A percentile compares a stretch with the other conserved stretches of the same genome.
These are phyloP conservation scores for Selenicereus undatus DNA, from an alignment of 148 eudicot genomes.

Conservation along the genomic window DNA sequence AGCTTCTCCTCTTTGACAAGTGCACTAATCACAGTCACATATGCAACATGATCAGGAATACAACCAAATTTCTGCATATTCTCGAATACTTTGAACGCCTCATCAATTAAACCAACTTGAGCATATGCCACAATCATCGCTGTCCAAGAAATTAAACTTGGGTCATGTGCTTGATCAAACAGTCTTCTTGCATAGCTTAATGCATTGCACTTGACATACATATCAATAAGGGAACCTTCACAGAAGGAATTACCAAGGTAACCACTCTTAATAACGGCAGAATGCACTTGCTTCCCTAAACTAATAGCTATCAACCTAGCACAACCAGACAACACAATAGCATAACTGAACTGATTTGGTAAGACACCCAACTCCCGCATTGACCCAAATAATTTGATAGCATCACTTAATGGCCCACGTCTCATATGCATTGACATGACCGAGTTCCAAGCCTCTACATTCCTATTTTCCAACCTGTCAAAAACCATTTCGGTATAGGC, in stretches of 20 bases:
- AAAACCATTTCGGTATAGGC: constrained; percentile 54
- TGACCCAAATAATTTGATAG: constrained; percentile 34
- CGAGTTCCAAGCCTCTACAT: constrained; percentile 73
- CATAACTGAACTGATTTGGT: constrained; percentile 67
- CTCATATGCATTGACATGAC: constrained; percentile 60
- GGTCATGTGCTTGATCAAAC: constrained; percentile 45
- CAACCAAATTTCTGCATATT: constrained; percentile 46
- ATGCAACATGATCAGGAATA: constrained; percentile 65
- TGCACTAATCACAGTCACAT: constrained; percentile 60
- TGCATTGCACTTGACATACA: constrained; percentile 63
- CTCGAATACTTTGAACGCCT: constrained; percentile 52
- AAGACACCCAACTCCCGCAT: constrained; percentile 44
- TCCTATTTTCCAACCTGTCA: constrained; percentile 40
- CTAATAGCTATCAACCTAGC: constrained; percentile 41
- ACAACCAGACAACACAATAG: constrained; percentile 67
- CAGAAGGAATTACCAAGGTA: constrained; percentile 50
- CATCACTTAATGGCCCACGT: constrained; percentile 42
- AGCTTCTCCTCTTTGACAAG: constrained; percentile 57
- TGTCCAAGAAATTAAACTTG: constrained; percentile 71
- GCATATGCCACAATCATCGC: constrained; percentile 69
- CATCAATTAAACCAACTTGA: constrained; percentile 52
- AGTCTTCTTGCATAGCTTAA: constrained; percentile 54
- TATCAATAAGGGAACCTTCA: constrained; percentile 72
- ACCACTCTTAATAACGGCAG: constrained; percentile 52
- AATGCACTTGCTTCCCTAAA: constrained; percentile 65